Conservation (phyloP, 257 asterid species). For the Solanum medicagineum region DNA sequence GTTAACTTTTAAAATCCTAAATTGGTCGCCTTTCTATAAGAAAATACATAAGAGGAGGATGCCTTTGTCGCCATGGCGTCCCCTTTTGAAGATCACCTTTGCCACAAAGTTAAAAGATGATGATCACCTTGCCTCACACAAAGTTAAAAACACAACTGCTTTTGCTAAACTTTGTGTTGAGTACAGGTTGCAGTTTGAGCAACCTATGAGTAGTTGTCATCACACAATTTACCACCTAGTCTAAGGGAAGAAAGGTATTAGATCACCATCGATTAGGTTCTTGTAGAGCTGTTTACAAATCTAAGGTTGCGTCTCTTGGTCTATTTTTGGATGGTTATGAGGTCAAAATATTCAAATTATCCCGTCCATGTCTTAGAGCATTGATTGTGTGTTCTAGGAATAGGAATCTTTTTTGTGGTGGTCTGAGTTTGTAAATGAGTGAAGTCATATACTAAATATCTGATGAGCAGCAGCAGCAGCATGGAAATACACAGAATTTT, state of each 20-base stretch:
- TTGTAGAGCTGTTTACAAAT: neutral
- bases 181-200: neutral
- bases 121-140: no score
- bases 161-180: neutral
- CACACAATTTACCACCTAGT: neutral
- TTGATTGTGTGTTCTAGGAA: neutral
- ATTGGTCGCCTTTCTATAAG: no score
- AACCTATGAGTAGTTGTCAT: neutral
- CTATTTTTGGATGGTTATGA: neutral
- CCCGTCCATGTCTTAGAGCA: neutral
- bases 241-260: neutral
- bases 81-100: no score
- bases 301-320: neutral
- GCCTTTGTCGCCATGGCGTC: no score
- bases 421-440: neutral
- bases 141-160: neutral
- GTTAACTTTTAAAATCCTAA: no score
- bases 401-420: neutral
- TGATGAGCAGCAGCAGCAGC: neutral
- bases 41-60: no score
- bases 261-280: neutral
- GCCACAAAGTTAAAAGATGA: no score
- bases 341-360: neutral
- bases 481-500: neutral
- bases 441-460: neutral